Base-by-base conservation (phyloP, 2,329 filamentous ascomycete species). In the Peltaster fructicola region DNA sequence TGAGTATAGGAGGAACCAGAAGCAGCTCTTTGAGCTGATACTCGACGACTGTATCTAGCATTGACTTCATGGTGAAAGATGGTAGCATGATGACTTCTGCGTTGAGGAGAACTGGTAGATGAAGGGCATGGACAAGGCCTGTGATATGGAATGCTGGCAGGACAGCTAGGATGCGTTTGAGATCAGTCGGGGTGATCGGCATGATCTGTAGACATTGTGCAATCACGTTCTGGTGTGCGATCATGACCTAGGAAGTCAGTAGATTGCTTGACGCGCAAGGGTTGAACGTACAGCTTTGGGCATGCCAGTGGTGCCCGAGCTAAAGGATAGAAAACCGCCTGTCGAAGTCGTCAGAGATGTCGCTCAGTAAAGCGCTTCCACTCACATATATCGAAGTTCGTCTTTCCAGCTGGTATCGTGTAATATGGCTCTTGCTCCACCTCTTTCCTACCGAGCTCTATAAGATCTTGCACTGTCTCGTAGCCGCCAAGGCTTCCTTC, bases 21-120 rank as follows among this genome's bases (percentile, higher is more conserved):
- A 68, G 53, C 3, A 71, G 45, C 37, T 73, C 67, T 3, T 45
- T 47, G 31, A 71, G 57, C 31, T 60, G 51, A 48, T 68, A 60
- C 21, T 61, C 47, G 19, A 53, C 49, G 8, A 70, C 54, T 0
- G 63, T 54, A 15, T 54, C 37, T 7, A 73, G 59, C 59, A 72
- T 67, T 12, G 46, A 43, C 17, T 60, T 51, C 59, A 73, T 68
- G n/a, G 60, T 68, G 48, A 76, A 78, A 5, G 56, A 45, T 0
- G 68, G 65, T 2, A 75, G 56, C 58, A 76, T 71, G 41, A 68
- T 59, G 15, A 75, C 68, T 36, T 73, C 61, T n/a, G 65, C 66
- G 39, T 76, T 74, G 20, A 73, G 50, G 6, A 68, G 44, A 14
- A 74, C 47, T 0, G 72, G 70, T 0, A 75, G 52, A 39, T 75